Evolutionary conservation across 2,329 filamentous ascomycete genomes (phyloP).

Genomic region (Diplodia mutila): DNA sequence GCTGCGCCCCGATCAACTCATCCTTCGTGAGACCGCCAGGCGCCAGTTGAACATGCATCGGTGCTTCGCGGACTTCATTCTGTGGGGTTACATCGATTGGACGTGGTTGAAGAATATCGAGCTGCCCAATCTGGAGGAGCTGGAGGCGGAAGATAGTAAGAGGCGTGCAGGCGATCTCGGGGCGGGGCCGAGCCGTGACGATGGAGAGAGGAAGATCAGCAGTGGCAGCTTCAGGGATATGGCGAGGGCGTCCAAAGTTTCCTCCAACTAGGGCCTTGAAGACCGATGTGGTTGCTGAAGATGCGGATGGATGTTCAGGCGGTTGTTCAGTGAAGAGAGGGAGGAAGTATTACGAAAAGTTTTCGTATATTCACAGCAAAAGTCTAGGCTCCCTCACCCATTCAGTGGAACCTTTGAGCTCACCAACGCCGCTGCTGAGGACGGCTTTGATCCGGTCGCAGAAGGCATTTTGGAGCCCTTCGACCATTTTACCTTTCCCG

Average conservation of each 20-base stretch:
- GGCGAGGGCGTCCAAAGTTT: background rate
- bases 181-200: background rate
- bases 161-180: background rate
- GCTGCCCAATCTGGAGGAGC: constrained; percentile 1
- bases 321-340: background rate
- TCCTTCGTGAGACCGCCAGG: constrained; percentile 25
- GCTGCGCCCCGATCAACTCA: constrained; percentile 27
- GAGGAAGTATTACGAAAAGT: background rate
- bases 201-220: background rate
- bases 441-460: too few relatives aligned
- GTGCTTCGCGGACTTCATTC: constrained; percentile 21
- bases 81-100: constrained; percentile 23
- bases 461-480: background rate
- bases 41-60: constrained; percentile 17
- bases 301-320: background rate
- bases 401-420: too few relatives aligned
- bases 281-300: background rate
- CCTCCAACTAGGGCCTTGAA: background rate
- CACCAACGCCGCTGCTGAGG: too few relatives aligned
- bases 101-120: background rate
- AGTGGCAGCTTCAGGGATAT: background rate
- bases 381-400: too few relatives aligned
- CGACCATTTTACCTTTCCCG: too few relatives aligned
- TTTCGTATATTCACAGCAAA: background rate
- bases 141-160: background rate